Evolutionary conservation across 768 basidiomycete genomes (phyloP).

Genomic region (Rhodotorula taiwanensis): DNA sequence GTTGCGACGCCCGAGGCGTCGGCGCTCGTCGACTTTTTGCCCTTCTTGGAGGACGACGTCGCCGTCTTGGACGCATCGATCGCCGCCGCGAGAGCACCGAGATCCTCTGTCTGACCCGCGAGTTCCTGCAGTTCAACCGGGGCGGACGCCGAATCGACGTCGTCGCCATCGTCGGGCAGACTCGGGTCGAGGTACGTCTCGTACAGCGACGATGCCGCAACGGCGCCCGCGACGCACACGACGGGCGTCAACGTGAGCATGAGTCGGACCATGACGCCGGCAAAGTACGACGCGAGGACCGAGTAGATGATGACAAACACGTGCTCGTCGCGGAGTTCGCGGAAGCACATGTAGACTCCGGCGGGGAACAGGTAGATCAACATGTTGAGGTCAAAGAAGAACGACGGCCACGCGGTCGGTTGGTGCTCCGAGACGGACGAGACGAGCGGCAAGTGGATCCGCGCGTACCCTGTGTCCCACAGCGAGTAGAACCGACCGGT

Average conservation of each 20-base stretch:
- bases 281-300: constrained; percentile 92
- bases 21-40: constrained; percentile 48
- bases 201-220: constrained; percentile 77
- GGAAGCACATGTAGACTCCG: constrained; percentile 90
- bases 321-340: constrained; percentile 88
- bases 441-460: constrained; percentile 51
- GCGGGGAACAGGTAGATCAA: constrained; percentile 97
- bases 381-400: constrained; percentile 99
- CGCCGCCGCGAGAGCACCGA: constrained; percentile 41
- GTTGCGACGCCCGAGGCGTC: background rate
- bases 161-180: constrained; percentile 53
- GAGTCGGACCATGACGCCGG: constrained; percentile 98
- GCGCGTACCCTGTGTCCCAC: constrained; percentile 97
- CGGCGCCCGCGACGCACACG: constrained; percentile 86
- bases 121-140: background rate
- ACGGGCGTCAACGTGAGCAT: constrained; percentile 97
- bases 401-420: constrained; percentile 98
- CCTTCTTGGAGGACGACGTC: constrained; percentile 47
- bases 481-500: constrained; percentile 99
- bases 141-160: background rate
- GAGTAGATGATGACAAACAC: constrained; percentile 98
- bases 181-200: constrained; percentile 83
- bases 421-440: constrained; percentile 99
- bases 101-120: constrained; percentile 44
- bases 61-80: constrained; percentile 40